These are phyloP conservation scores for Alternaria arborescens DNA, from an alignment of 2,329 filamentous ascomycete genomes.

Conservation along the genomic window DNA sequence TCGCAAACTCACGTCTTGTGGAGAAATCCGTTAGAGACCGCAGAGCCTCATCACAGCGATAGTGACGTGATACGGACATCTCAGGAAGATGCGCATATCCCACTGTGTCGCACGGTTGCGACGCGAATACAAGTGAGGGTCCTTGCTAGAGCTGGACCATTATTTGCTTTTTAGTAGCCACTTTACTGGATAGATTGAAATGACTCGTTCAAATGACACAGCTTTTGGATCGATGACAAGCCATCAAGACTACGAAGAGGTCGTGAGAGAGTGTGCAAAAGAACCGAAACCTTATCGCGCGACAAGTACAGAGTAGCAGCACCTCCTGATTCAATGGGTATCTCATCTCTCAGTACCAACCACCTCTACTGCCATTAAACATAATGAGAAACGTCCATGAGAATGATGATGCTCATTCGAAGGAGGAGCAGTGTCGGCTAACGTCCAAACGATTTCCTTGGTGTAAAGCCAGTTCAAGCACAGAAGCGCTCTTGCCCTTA, in stretches of 20 bases:
- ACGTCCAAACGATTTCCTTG: slow-evolving; percentile 27
- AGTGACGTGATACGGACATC: not conserved
- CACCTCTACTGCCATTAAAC: slow-evolving; percentile 41
- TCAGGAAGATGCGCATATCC: not conserved
- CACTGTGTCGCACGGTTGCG: not conserved
- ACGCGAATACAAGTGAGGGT: not conserved
- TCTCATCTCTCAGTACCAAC: slow-evolving; percentile 51
- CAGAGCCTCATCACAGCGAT: slow-evolving; percentile 13
- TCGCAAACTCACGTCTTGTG: not conserved
- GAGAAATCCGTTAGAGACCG: slow-evolving; percentile 4
- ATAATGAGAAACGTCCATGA: slow-evolving; percentile 32
- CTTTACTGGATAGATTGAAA: not conserved
- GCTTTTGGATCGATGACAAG: slow-evolving; percentile 23
- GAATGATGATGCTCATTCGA: slow-evolving; percentile 39
- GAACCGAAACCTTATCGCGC: slow-evolving; percentile 29
- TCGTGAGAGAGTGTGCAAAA: slow-evolving; percentile 32
- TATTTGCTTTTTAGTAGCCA: not conserved
- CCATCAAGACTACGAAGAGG: slow-evolving; percentile 20
- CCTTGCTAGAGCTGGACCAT: not conserved
- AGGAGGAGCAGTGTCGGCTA: slow-evolving; percentile 33
- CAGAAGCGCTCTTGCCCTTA: slow-evolving; percentile 17
- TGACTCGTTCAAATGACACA: slow-evolving; percentile 1
- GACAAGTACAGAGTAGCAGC: slow-evolving; percentile 42
- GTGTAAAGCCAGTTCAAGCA: slow-evolving; percentile 15
- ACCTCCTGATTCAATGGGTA: slow-evolving; percentile 52